These are phyloP conservation scores for Myriosclerotinia scirpicola DNA, from an alignment of 2,329 filamentous ascomycete genomes.

Conservation along the genomic window DNA sequence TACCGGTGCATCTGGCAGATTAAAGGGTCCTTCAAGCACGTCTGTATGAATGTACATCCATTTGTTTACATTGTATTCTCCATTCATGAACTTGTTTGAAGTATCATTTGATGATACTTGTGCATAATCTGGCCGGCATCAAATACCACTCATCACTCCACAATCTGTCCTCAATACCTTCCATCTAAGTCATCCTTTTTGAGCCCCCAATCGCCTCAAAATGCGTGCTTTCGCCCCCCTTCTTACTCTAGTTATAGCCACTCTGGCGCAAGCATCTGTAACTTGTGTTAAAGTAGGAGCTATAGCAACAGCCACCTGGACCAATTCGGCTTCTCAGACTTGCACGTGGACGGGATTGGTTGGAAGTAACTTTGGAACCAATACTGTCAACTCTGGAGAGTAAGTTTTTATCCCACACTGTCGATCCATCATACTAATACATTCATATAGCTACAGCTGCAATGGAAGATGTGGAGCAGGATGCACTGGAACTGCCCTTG, in stretches of 20 bases:
- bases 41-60: no score
- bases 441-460: slow-evolving; percentile 47
- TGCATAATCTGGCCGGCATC: not conserved
- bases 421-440: not conserved
- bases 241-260: not conserved
- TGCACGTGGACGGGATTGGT: slow-evolving; percentile 49
- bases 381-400: slow-evolving; percentile 46
- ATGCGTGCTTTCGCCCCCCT: not conserved
- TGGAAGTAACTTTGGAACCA: slow-evolving; percentile 50
- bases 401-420: slow-evolving; percentile 36
- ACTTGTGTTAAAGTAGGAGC: slow-evolving; percentile 45
- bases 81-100: no score
- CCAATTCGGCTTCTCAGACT: slow-evolving; percentile 44
- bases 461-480: slow-evolving; percentile 52
- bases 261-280: slow-evolving; percentile 34
- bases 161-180: not conserved
- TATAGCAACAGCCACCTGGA: slow-evolving; percentile 50
- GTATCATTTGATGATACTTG: not conserved
- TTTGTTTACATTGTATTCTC: no score
- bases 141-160: not conserved
- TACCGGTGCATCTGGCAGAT: no score
- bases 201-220: not conserved
- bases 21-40: no score
- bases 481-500: slow-evolving; percentile 46
- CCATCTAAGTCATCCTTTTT: not conserved